Conservation (phyloP, 2,329 filamentous ascomycete species). For the Harringtonia lauricola region DNA sequence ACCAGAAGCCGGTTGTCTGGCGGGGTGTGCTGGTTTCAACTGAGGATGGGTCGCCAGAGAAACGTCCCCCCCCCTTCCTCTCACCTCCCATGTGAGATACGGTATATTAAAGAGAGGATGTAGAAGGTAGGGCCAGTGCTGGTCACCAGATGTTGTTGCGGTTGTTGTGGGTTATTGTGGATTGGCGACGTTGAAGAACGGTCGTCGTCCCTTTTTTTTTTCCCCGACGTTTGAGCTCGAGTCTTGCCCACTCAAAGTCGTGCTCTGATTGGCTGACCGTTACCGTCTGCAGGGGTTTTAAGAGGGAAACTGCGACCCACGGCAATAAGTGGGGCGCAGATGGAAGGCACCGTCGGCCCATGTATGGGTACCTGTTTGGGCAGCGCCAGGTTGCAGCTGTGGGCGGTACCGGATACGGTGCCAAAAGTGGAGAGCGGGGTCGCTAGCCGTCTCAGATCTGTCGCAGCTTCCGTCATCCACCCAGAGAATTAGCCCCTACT, state of each 20-base stretch:
- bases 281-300: not conserved
- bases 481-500: not conserved
- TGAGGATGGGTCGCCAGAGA: too few species aligned
- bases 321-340: not conserved
- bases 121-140: too few species aligned
- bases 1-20: too few species aligned
- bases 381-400: not conserved
- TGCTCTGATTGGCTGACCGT: not conserved
- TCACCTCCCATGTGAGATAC: too few species aligned
- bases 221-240: slow-evolving; percentile 1
- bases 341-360: not conserved
- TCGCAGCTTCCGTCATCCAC: slow-evolving; percentile 22
- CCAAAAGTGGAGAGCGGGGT: slow-evolving; percentile 6
- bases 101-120: too few species aligned
- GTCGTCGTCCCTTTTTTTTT: not conserved
- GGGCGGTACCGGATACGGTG: not conserved
- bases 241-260: not conserved
- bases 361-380: not conserved
- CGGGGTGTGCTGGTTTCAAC: too few species aligned
- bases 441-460: slow-evolving; percentile 29
- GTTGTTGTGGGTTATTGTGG: too few species aligned
- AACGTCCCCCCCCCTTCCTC: too few species aligned
- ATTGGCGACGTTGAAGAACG: not conserved
- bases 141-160: too few species aligned
- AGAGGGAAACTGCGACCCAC: not conserved